Evolutionary conservation across 768 basidiomycete genomes (phyloP).

Genomic region (Brasilioporus rufonigricans): DNA sequence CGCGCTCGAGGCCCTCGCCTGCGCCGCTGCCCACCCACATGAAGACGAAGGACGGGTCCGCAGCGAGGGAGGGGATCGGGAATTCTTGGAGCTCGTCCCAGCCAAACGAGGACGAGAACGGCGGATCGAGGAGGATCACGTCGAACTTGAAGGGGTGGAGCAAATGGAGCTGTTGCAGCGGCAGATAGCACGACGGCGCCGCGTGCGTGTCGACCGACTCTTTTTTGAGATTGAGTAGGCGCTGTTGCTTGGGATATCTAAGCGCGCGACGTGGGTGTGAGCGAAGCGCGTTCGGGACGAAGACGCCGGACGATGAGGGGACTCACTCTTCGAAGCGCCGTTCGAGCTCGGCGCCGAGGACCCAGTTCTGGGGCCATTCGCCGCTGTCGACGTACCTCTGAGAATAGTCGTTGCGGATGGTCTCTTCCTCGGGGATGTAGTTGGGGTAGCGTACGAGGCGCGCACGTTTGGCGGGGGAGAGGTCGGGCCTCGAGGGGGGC

Average conservation of each 20-base stretch:
- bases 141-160: slow-evolving; percentile 79
- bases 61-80: slow-evolving; percentile 77
- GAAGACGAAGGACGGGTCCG: slow-evolving; percentile 92
- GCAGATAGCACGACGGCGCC: slow-evolving; percentile 71
- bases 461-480: slow-evolving; percentile 72
- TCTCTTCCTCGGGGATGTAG: slow-evolving; percentile 93
- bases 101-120: slow-evolving; percentile 80
- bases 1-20: slow-evolving; percentile 86
- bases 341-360: slow-evolving; percentile 85
- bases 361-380: slow-evolving; percentile 93
- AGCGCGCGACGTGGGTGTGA: background rate
- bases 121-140: slow-evolving; percentile 87
- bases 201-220: slow-evolving; percentile 67
- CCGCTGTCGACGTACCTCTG: slow-evolving; percentile 88
- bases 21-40: slow-evolving; percentile 95
- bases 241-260: slow-evolving; percentile 94
- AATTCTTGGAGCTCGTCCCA: slow-evolving; percentile 85
- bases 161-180: slow-evolving; percentile 52
- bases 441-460: slow-evolving; percentile 69
- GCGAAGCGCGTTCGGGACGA: background rate
- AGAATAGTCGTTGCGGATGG: slow-evolving; percentile 93
- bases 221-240: slow-evolving; percentile 81
- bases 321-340: slow-evolving; percentile 91
- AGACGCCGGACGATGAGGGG: background rate
- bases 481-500: slow-evolving; percentile 42